Conservation (phyloP, 768 basidiomycete species). For the Termitomyces sp. region DNA sequence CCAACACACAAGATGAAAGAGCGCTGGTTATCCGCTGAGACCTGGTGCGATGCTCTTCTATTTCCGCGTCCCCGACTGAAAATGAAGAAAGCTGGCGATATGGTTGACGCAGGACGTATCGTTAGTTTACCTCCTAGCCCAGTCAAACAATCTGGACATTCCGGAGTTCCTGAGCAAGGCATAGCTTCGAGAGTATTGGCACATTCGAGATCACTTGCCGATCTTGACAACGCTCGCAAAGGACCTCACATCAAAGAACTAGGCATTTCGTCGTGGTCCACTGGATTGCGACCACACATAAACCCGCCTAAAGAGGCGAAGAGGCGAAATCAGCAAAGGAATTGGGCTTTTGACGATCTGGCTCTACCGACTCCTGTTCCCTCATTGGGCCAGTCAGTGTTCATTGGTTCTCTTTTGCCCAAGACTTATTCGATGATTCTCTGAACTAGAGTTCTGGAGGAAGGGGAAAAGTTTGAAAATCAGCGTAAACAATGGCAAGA, state of each 20-base stretch:
- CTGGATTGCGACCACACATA: neutral
- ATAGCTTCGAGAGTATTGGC: constrained; percentile 42
- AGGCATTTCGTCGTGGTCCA: neutral
- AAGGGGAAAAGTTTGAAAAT: constrained; percentile 52
- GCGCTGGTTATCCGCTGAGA: constrained; percentile 68
- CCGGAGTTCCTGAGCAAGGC: constrained; percentile 17
- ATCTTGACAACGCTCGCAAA: constrained; percentile 17
- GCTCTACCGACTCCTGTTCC: constrained; percentile 53
- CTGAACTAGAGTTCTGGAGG: constrained; percentile 55
- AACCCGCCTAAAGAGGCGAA: neutral
- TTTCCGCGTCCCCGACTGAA: constrained; percentile 73
- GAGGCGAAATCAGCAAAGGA: constrained; percentile 41
- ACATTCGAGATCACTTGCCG: constrained; percentile 41
- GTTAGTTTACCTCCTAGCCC: constrained; percentile 50
- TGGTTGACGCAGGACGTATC: constrained; percentile 23
- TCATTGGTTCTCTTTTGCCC: neutral
- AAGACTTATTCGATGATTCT: neutral
- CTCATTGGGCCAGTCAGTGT: constrained; percentile 46
- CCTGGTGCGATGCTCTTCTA: constrained; percentile 77
- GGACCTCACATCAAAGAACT: neutral
- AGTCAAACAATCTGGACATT: constrained; percentile 15
- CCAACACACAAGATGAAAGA: constrained; percentile 40
- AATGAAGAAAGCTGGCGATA: constrained; percentile 30
- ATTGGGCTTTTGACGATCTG: constrained; percentile 57
- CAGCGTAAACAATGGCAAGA: constrained; percentile 65